Evolutionary conservation across 2,329 filamentous ascomycete genomes (phyloP).

Genomic region (Aspergillus fischeri): DNA sequence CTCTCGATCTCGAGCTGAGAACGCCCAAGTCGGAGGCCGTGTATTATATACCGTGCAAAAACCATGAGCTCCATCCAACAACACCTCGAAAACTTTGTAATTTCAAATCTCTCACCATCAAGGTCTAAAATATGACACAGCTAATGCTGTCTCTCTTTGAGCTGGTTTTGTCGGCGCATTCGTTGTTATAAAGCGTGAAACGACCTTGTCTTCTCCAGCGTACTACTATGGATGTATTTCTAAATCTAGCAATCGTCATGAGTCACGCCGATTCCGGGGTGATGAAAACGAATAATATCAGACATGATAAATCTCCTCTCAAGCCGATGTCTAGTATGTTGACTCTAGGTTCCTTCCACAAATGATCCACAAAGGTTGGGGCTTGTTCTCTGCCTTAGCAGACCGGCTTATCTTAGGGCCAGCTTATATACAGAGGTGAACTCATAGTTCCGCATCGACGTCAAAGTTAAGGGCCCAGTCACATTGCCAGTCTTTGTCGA

Average conservation of each 20-base stretch:
- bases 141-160: conserved; percentile 9
- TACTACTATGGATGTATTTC: conserved; percentile 30
- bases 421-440: background rate
- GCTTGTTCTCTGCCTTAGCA: background rate
- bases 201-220: conserved; percentile 25
- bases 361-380: conserved; percentile 5
- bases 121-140: conserved; percentile 3
- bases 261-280: conserved; percentile 9
- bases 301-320: conserved; percentile 32
- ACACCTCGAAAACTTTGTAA: conserved; percentile 15
- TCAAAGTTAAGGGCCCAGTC: conserved; percentile 21
- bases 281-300: conserved; percentile 26
- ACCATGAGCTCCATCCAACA: conserved; percentile 24
- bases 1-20: conserved; percentile 8
- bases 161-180: conserved; percentile 14
- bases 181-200: conserved; percentile 24
- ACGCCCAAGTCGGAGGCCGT: conserved; percentile 16
- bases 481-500: conserved; percentile 51
- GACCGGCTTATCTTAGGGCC: background rate
- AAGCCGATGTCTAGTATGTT: background rate
- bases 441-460: background rate
- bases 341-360: background rate
- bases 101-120: conserved; percentile 19
- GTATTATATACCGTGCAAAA: conserved; percentile 35
- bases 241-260: conserved; percentile 23